Evolutionary conservation across 2,329 filamentous ascomycete genomes (phyloP).

Genomic region (Exophiala bonariae): DNA sequence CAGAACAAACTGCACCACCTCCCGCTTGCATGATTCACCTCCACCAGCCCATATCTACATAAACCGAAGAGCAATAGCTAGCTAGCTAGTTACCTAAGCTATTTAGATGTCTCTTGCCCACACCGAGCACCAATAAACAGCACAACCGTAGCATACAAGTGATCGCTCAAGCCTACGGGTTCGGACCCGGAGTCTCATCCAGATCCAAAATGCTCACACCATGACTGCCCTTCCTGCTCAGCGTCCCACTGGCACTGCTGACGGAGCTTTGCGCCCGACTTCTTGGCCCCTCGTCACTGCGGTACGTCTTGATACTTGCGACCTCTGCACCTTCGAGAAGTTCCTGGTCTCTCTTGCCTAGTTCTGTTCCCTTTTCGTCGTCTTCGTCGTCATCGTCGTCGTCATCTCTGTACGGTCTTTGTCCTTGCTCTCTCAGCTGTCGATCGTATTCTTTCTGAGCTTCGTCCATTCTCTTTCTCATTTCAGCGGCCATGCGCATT

Average conservation of each 20-base stretch:
- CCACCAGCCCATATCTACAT: too few species aligned
- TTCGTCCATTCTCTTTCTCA: slow-evolving; percentile 90
- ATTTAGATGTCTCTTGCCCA: too few species aligned
- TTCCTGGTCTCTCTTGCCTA: slow-evolving; percentile 57
- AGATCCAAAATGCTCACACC: slow-evolving; percentile 21
- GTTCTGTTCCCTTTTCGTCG: slow-evolving; percentile 39
- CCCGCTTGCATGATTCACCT: too few species aligned
- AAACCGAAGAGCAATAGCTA: too few species aligned
- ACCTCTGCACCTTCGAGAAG: slow-evolving; percentile 74
- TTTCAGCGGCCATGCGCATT: slow-evolving; percentile 92
- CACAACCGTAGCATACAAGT: too few species aligned
- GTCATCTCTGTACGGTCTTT: slow-evolving; percentile 40
- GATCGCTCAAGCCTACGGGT: too few species aligned
- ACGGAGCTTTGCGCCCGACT: too few species aligned
- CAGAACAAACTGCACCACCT: too few species aligned
- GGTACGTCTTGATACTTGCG: slow-evolving; percentile 44
- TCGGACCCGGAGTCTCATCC: slow-evolving; percentile 15
- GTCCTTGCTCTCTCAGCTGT: slow-evolving; percentile 68
- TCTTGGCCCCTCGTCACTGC: slow-evolving; percentile 15
- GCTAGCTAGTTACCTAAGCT: too few species aligned
- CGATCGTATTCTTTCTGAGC: slow-evolving; percentile 88
- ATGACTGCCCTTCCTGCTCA: slow-evolving; percentile 2
- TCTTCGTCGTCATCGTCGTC: slow-evolving; percentile 54
- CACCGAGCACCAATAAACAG: too few species aligned
- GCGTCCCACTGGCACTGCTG: slow-evolving; percentile 1